Base-by-base conservation (phyloP, 345 rosid genomes). In the Xanthoceras sorbifolium region DNA sequence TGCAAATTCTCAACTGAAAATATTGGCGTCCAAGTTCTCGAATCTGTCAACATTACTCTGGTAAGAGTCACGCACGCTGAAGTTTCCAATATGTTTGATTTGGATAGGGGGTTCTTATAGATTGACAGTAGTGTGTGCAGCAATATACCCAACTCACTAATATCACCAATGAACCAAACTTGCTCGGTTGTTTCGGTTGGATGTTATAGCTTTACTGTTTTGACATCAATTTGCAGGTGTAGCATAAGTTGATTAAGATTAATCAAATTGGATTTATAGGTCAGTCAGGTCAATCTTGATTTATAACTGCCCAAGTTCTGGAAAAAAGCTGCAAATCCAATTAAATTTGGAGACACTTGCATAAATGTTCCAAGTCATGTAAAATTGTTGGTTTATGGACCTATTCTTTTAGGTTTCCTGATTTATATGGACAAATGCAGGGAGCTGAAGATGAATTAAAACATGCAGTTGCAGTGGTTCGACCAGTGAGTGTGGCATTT, bases 401-500 rank as follows among this genome's bases (percentile, higher is more conserved):
- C 2, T 0, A 57, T 40, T 3, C 12, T 15, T 55, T 20, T 42
- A 48, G 28, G 59, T 57, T 63, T 74, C 18, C 55, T 74, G 54
- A 57, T 9, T 69, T 64, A 20, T 23, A 17, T 65, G 6, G 73
- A 59, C 23, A 63, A 62, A 70, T 64, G 73, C 88, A 95, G 99
- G 99, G 97, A 55, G 94, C 92, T 62, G 98, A 96, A 87, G 90
- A 90, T 79, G 98, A 96, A 77, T 69, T 96, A 76, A 87, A 91
- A 89, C 91, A 93, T 69, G 99, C 99, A n/a, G 99, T 96, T 72
- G 99, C 86, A 31, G 0, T 84, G 15, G 89, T 93, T 70, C 87
- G 98, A 31, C 99, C 99, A 1, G 99, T 92, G 69, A 96, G 99
- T 69, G 89, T 93, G 67, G 99, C 98, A 57, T 96, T 96, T 68